Conservation (phyloP, 2,329 filamentous ascomycete species). For the Sordariomycetes sp. region DNA sequence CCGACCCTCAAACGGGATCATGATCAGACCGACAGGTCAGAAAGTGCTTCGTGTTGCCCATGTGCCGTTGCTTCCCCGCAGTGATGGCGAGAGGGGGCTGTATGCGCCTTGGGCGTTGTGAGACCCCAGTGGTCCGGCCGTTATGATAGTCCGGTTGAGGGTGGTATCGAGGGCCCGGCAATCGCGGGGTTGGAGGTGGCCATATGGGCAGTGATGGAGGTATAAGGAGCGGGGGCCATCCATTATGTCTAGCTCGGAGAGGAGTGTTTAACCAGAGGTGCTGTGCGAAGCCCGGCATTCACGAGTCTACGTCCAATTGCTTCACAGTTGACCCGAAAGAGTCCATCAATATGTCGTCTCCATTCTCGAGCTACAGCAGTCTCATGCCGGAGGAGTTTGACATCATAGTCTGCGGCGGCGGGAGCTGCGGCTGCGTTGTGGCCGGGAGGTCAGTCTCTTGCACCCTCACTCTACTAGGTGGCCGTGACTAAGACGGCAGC, state of each 20-base stretch:
- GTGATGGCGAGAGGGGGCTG: background rate
- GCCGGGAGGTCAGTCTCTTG: conserved; percentile 36
- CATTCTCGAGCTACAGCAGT: conserved; percentile 17
- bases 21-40: background rate
- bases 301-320: background rate
- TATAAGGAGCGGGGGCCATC: background rate
- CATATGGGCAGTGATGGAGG: background rate
- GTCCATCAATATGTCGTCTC: background rate
- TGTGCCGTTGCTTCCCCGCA: background rate
- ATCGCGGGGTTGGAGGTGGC: background rate
- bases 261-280: background rate
- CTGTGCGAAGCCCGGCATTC: too few species aligned
- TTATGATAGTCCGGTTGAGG: background rate
- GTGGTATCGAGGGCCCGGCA: background rate
- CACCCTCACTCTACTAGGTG: conserved; percentile 22
- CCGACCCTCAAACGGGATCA: background rate
- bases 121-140: background rate
- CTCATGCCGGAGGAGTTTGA: conserved; percentile 64
- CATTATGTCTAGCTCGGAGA: background rate
- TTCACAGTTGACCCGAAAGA: background rate
- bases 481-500: conserved; percentile 24
- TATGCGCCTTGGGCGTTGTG: background rate
- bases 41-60: background rate
- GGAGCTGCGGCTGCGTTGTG: conserved; percentile 53
- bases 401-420: conserved; percentile 69